Evolutionary conservation across 2,329 filamentous ascomycete genomes (phyloP).

Genomic region (Thermoascus crustaceus): DNA sequence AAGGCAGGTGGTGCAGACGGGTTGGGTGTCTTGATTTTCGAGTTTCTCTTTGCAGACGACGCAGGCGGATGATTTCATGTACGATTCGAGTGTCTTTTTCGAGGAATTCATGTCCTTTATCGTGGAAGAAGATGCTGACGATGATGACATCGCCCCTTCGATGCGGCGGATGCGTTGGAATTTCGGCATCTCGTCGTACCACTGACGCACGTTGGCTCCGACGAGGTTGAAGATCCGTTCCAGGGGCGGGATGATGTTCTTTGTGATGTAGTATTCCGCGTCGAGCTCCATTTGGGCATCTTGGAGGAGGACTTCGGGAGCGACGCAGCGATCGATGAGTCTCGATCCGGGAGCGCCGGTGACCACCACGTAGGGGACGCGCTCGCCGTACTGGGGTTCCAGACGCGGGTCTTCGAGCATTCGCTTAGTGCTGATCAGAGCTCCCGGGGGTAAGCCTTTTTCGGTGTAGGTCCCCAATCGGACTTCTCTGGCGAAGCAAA

Average conservation of each 20-base stretch:
- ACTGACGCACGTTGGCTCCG: slow-evolving; percentile 78
- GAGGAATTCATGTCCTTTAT: slow-evolving; percentile 18
- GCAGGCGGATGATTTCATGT: slow-evolving; percentile 75
- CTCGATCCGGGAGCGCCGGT: slow-evolving; percentile 78
- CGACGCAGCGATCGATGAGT: slow-evolving; percentile 81
- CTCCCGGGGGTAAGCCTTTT: slow-evolving; percentile 70
- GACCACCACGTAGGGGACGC: slow-evolving; percentile 89
- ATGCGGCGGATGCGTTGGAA: slow-evolving; percentile 65
- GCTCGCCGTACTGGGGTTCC: slow-evolving; percentile 90
- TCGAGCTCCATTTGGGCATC: slow-evolving; percentile 76
- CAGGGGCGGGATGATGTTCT: slow-evolving; percentile 89
- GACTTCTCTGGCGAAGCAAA: slow-evolving; percentile 91
- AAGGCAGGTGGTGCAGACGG: slow-evolving; percentile 34
- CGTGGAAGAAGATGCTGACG: too few species aligned
- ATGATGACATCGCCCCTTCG: too few species aligned
- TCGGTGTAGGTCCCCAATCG: slow-evolving; percentile 82
- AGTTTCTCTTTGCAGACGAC: slow-evolving; percentile 63
- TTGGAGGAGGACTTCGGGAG: slow-evolving; percentile 71
- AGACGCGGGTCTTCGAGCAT: slow-evolving; percentile 81
- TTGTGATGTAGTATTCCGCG: slow-evolving; percentile 92
- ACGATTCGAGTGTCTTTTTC: slow-evolving; percentile 82
- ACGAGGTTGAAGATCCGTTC: slow-evolving; percentile 96
- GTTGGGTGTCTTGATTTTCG: slow-evolving; percentile 33
- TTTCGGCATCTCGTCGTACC: slow-evolving; percentile 97
- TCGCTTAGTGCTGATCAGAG: slow-evolving; percentile 73